These are phyloP conservation scores for Acanthamoeba lenticulata DNA, from an alignment of 208 protist genomes.

Conservation along the genomic window DNA sequence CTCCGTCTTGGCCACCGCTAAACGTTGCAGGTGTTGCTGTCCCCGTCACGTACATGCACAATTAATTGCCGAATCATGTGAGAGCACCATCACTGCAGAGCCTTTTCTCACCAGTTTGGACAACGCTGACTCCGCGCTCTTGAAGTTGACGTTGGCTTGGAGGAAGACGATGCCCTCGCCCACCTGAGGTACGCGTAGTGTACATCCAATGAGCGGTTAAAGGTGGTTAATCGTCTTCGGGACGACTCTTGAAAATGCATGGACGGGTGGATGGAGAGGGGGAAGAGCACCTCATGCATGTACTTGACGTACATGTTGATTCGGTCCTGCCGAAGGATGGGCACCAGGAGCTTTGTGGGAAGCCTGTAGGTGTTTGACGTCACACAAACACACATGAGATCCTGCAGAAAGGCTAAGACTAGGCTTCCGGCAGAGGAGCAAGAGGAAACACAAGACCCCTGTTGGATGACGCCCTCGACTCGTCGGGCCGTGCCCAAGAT, in stretches of 20 bases:
- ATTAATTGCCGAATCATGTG: background rate
- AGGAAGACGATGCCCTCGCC: background rate
- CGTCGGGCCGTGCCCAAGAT: background rate
- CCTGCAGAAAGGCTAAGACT: background rate
- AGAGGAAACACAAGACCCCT: background rate
- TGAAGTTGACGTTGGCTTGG: constrained; percentile 32
- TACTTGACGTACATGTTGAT: background rate
- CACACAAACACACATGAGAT: background rate
- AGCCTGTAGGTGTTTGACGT: background rate
- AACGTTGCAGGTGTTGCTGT: background rate
- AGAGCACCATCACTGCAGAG: too few relatives aligned
- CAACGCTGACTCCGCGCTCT: background rate
- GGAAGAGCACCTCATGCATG: background rate
- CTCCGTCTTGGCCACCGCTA: constrained; percentile 30
- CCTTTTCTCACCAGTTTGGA: background rate
- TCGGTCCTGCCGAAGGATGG: background rate
- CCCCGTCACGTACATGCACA: background rate
- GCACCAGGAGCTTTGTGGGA: background rate
- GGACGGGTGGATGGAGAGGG: too few relatives aligned
- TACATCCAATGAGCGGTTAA: too few relatives aligned
- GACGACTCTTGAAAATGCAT: too few relatives aligned
- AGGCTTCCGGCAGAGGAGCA: background rate
- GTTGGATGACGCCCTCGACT: background rate
- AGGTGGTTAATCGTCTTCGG: too few relatives aligned
- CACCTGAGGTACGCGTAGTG: background rate